A percentile compares a stretch with the other conserved stretches of the same genome.
phyloP scores from a whole-genome alignment of 2,329 filamentous ascomycete genomes.

The Zelopaecilomyces penicillatus region DNA sequence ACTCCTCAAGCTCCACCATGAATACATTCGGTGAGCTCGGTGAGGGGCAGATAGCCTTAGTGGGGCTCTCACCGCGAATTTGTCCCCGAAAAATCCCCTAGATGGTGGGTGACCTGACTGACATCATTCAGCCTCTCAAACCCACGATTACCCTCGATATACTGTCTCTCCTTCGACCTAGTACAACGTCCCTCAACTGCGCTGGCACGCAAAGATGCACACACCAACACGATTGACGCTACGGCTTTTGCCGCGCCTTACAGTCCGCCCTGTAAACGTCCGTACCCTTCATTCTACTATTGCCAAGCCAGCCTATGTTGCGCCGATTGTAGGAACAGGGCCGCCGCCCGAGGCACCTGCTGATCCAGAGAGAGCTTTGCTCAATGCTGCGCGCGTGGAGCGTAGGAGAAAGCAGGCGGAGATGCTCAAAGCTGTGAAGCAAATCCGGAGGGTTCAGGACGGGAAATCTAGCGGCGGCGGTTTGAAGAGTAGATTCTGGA shows the following conservation, averaged over 20 bases:
- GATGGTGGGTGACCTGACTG: not conserved
- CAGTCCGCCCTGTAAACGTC: slow-evolving; percentile 10
- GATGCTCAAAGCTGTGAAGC: slow-evolving; percentile 43
- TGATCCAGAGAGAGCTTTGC: slow-evolving; percentile 24
- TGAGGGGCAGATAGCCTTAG: too few species aligned
- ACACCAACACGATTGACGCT: slow-evolving; percentile 30
- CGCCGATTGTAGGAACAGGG: slow-evolving; percentile 46
- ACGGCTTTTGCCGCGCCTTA: slow-evolving; percentile 21
- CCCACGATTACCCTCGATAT: slow-evolving; percentile 7
- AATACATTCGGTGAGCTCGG: too few species aligned
- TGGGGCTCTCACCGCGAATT: too few species aligned
- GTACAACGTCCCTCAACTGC: slow-evolving; percentile 8
- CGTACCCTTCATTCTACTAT: slow-evolving; percentile 26
- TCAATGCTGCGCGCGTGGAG: slow-evolving; percentile 36
- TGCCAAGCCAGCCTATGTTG: slow-evolving; percentile 36
- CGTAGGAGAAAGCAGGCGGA: slow-evolving; percentile 47
- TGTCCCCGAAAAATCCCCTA: not conserved
- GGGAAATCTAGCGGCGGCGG: slow-evolving; percentile 36
- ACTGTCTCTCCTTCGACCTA: slow-evolving; percentile 6
- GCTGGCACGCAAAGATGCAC: slow-evolving; percentile 29
- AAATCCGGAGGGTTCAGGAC: slow-evolving; percentile 30
- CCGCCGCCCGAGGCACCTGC: slow-evolving; percentile 50
- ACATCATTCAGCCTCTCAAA: slow-evolving; percentile 9
- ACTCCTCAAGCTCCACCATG: too few species aligned
- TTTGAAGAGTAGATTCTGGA: slow-evolving; percentile 76